Base-by-base conservation (phyloP, 2,329 filamentous ascomycete genomes). In the Talaromyces rugulosus region DNA sequence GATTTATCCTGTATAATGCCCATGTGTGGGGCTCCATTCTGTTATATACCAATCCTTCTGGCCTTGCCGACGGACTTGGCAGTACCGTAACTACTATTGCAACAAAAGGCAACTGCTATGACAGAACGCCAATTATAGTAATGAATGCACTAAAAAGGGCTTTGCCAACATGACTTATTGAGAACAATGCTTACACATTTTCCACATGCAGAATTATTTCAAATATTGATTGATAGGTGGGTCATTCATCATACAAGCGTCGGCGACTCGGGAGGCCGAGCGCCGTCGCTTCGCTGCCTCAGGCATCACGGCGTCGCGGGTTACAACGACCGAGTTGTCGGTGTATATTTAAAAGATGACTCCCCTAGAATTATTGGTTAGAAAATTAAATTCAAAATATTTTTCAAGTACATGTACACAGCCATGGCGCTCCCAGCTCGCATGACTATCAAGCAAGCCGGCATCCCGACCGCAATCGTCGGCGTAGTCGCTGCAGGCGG, bases 401-500 rank as follows among this genome's bases (percentile, higher is more conserved):
- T 50, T 27, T 18, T 18, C 44, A 27, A 50, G 1, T 7, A 5
- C n/a, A 50, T 3, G 18, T 14, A 11, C 2, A 27, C 44, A 51
- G 18, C 27, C 9, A 51, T 51, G 44, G 18, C 36, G 16, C 36
- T 40, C 36, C 36, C 44, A 28, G 44, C 44, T 53, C 47, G 60
- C 54, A 34, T 61, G 16, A 31, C 44, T 3, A 28, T 28, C 12
- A 61, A 54, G 40, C 55, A 61, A 47, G 60, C 55, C 4, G 28
- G 33, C 31, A 30, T 61, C n/a, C 47, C 60, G 2, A 58, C 52
- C 14, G 11, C 53, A 3, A 47, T 61, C 27, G 14, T 61, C n/a
- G 60, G 60, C 23, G 5, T 61, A 9, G 42, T 56, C 33, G 55
- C 60, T 14, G 55, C 36, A 2, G 60, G 47, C 42, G 60, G 60